Conservation (phyloP, 306 rosid genomes). For the Sophora flavescens region DNA sequence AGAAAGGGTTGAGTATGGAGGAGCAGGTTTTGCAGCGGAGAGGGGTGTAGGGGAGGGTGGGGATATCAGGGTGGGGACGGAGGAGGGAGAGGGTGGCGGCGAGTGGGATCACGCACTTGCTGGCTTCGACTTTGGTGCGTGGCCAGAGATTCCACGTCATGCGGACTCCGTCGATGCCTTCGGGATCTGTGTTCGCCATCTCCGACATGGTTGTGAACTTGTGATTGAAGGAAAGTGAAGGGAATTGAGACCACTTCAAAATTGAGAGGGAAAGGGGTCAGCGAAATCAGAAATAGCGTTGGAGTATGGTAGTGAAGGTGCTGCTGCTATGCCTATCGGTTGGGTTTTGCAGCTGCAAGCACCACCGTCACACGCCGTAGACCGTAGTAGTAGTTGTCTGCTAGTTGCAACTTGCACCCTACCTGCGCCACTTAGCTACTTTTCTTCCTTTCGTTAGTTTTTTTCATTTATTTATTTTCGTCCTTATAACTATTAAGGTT, state of each 20-base stretch:
- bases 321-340: too few relatives aligned
- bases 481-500: too few relatives aligned
- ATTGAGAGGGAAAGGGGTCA: slow-evolving; percentile 62
- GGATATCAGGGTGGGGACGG: slow-evolving; percentile 77
- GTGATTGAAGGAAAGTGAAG: background rate
- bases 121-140: slow-evolving; percentile 82
- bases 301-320: too few relatives aligned
- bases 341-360: too few relatives aligned
- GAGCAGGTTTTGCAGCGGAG: slow-evolving; percentile 88
- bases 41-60: slow-evolving; percentile 80
- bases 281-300: slow-evolving; percentile 24
- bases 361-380: too few relatives aligned
- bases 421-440: too few relatives aligned
- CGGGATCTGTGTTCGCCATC: slow-evolving; percentile 84
- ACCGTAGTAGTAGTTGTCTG: too few relatives aligned
- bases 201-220: slow-evolving; percentile 66
- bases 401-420: too few relatives aligned
- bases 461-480: too few relatives aligned
- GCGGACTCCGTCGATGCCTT: slow-evolving; percentile 87
- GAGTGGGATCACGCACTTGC: slow-evolving; percentile 91
- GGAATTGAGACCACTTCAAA: slow-evolving; percentile 52
- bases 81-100: slow-evolving; percentile 80
- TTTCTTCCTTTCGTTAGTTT: too few relatives aligned
- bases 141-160: slow-evolving; percentile 97
- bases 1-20: slow-evolving; percentile 73